Percentiles rank a stretch among this genome's conserved stretches.
These are phyloP conservation scores for Actinidia chinensis DNA, from an alignment of 179 eudicot genomes.

Conservation along the genomic window DNA sequence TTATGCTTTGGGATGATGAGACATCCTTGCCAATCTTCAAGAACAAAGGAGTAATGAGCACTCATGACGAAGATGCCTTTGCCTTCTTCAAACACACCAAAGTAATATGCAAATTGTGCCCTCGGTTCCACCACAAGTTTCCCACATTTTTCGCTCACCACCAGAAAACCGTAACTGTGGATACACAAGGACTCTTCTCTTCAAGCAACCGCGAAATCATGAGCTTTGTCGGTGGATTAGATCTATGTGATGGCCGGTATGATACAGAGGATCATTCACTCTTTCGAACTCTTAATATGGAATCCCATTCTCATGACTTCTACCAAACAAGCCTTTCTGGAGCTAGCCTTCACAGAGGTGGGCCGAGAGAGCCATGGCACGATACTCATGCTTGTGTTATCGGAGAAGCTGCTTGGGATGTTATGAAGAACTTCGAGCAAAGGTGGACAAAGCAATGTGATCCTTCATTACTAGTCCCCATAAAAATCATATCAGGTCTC, in stretches of 20 bases:
- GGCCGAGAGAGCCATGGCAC: constrained; percentile 94
- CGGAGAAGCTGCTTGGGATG: constrained; percentile 77
- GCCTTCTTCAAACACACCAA: constrained; percentile 67
- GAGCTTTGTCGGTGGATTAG: constrained; percentile 87
- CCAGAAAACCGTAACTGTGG: constrained; percentile 72
- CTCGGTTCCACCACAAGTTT: constrained; percentile 59
- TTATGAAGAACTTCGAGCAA: constrained; percentile 73
- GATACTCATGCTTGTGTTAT: constrained; percentile 73
- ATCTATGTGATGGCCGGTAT: constrained; percentile 88
- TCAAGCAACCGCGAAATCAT: constrained; percentile 60
- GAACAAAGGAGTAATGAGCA: constrained; percentile 81
- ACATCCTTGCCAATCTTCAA: constrained; percentile 78
- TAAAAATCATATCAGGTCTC: constrained; percentile 40
- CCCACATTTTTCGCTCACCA: constrained; percentile 75
- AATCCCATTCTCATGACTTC: constrained; percentile 53
- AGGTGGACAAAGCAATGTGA: constrained; percentile 85
- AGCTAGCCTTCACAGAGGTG: constrained; percentile 70
- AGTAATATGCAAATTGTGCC: constrained; percentile 69
- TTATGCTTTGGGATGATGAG: constrained; percentile 83
- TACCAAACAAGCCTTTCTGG: constrained; percentile 75
- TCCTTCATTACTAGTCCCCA: constrained; percentile 52
- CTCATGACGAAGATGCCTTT: constrained; percentile 65
- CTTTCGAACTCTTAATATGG: constrained; percentile 58
- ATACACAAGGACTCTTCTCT: constrained; percentile 37
- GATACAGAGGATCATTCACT: constrained; percentile 79